These are phyloP conservation scores for Euclidium syriacum DNA, from an alignment of 345 rosid genomes.

Conservation along the genomic window DNA sequence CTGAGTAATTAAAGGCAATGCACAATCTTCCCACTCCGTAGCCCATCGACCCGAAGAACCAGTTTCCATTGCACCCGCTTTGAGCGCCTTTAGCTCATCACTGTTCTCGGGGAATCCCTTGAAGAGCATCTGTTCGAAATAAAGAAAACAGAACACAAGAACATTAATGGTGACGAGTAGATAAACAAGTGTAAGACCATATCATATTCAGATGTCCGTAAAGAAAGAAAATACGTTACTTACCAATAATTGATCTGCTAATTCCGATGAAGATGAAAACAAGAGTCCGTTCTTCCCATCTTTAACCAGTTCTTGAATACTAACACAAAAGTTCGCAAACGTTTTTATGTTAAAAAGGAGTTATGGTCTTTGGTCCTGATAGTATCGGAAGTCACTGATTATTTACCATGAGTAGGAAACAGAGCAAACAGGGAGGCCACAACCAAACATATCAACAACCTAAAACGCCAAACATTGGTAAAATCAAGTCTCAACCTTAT, in stretches of 20 bases:
- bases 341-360: neutral
- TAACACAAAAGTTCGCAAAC: no score
- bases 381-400: slow-evolving; percentile 1
- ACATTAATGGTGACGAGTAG: neutral
- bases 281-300: slow-evolving; percentile 80
- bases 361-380: neutral
- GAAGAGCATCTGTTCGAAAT: slow-evolving; percentile 62
- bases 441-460: slow-evolving; percentile 99
- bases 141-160: slow-evolving; percentile 8
- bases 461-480: slow-evolving; percentile 14
- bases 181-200: neutral
- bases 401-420: slow-evolving; percentile 91
- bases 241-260: slow-evolving; percentile 84
- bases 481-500: neutral
- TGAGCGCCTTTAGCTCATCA: slow-evolving; percentile 49
- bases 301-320: slow-evolving; percentile 81
- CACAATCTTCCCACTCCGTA: slow-evolving; percentile 89
- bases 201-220: no score
- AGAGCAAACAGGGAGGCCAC: slow-evolving; percentile 95
- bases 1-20: slow-evolving; percentile 63
- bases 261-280: slow-evolving; percentile 92
- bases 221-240: slow-evolving; percentile 8
- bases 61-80: slow-evolving; percentile 57
- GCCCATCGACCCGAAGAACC: slow-evolving; percentile 79
- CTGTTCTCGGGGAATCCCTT: slow-evolving; percentile 77